Percentiles rank a stretch among this genome's conserved stretches.
Conservation (phyloP, 2,329 filamentous ascomycete species). For the Didymella keratinophila region DNA sequence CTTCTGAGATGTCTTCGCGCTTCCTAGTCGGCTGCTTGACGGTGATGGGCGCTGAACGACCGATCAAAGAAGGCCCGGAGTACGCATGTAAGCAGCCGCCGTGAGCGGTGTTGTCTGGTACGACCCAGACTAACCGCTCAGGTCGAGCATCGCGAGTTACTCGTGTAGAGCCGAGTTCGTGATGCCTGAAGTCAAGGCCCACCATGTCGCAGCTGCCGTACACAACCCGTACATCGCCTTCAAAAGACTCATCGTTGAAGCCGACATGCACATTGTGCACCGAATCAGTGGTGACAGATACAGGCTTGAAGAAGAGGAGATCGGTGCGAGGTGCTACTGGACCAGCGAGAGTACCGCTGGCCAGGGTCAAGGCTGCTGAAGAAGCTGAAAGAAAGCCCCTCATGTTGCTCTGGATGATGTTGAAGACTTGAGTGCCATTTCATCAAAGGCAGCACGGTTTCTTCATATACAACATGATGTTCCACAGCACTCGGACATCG, state of each 20-base stretch:
- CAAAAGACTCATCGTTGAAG: constrained; percentile 51
- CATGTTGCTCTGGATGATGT: constrained; percentile 28
- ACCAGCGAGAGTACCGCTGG: constrained; percentile 29
- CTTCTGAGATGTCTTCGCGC: constrained; percentile 53
- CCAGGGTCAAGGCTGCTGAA: constrained; percentile 38
- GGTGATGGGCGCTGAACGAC: constrained; percentile 52
- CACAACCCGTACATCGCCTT: constrained; percentile 55
- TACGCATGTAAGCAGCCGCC: constrained; percentile 58
- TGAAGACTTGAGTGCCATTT: constrained; percentile 7
- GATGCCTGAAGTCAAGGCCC: constrained; percentile 50
- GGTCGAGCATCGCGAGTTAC: constrained; percentile 49
- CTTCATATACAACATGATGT: constrained; percentile 27
- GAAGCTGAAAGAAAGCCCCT: constrained; percentile 38
- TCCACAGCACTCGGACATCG: background rate
- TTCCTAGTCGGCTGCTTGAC: constrained; percentile 48
- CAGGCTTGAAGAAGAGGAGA: constrained; percentile 44
- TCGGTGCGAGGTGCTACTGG: constrained; percentile 34
- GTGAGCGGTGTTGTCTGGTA: constrained; percentile 51
- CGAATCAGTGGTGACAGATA: constrained; percentile 49
- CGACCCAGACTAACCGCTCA: constrained; percentile 59
- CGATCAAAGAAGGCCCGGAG: constrained; percentile 51
- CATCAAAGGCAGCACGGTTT: constrained; percentile 3
- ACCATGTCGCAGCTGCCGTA: constrained; percentile 56
- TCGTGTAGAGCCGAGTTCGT: constrained; percentile 53
- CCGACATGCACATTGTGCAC: constrained; percentile 60